Evolutionary conservation across 139 green algal species (phyloP).

Genomic region (Dunaliella primolecta): DNA sequence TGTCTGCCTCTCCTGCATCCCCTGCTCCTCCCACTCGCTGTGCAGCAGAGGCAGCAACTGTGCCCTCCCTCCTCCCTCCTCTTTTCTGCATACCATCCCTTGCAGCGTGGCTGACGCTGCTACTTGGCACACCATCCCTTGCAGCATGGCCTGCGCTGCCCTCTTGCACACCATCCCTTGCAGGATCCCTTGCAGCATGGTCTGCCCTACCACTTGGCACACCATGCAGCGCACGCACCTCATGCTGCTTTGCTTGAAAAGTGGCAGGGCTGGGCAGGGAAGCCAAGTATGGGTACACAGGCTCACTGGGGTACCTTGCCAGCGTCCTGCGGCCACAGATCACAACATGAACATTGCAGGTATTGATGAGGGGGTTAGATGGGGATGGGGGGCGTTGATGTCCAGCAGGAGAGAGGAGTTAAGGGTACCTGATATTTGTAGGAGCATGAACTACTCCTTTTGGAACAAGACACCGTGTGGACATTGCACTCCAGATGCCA

Average conservation of each 20-base stretch:
- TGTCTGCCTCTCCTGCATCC: not conserved
- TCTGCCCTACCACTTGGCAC: not conserved
- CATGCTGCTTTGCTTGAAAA: not conserved
- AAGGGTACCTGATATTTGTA: too few species aligned
- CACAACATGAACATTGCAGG: too few species aligned
- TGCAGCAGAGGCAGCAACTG: not conserved
- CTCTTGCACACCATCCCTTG: not conserved
- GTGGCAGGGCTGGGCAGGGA: not conserved
- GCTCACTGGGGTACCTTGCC: not conserved
- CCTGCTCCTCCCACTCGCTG: not conserved
- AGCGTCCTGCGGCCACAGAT: not conserved
- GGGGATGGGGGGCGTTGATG: too few species aligned
- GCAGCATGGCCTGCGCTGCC: too few species aligned
- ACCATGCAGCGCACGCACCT: not conserved
- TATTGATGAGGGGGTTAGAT: too few species aligned
- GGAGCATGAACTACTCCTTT: too few species aligned
- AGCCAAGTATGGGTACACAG: not conserved
- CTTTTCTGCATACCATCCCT: not conserved
- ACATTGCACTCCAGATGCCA: too few species aligned
- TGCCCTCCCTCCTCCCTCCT: not conserved
- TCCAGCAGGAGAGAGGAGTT: too few species aligned
- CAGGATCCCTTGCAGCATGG: not conserved
- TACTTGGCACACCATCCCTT: not conserved
- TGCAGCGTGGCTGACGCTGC: not conserved
- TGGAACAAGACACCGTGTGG: too few species aligned